phyloP scores from a whole-genome alignment of 2,329 filamentous ascomycete species.

The Pseudopyricularia cyperi region DNA sequence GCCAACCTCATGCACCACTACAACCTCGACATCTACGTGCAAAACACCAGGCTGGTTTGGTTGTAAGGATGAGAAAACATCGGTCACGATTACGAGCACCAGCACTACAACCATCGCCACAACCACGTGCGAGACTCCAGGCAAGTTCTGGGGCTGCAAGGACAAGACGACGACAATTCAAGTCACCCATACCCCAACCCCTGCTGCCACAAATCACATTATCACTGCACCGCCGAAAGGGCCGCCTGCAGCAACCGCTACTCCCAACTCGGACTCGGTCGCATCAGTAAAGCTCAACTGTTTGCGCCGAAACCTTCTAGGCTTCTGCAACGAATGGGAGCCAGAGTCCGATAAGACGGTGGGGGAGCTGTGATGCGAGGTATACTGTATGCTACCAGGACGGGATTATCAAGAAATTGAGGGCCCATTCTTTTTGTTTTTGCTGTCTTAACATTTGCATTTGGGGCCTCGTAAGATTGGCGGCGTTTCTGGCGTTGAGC shows the following conservation, averaged over 20 bases:
- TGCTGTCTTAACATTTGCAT: neutral
- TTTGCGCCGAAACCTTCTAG: conserved; percentile 24
- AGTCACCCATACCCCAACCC: conserved; percentile 5
- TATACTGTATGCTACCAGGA: neutral
- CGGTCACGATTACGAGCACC: conserved; percentile 9
- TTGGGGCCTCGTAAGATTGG: neutral
- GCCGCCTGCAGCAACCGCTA: conserved; percentile 10
- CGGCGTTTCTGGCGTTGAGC: too few relatives aligned
- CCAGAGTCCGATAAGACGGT: conserved; percentile 11
- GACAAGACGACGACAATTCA: conserved; percentile 5
- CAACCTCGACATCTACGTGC: conserved; percentile 42
- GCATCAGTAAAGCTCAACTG: conserved; percentile 17
- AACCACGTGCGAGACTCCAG: conserved; percentile 11
- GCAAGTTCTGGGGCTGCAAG: conserved; percentile 11
- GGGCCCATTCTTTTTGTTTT: neutral
- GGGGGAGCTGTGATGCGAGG: neutral
- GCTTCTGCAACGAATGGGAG: conserved; percentile 25
- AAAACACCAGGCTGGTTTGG: conserved; percentile 55
- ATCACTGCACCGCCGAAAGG: conserved; percentile 18
- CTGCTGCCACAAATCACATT: conserved; percentile 10
- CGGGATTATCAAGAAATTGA: neutral
- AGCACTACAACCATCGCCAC: conserved; percentile 11
- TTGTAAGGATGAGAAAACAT: conserved; percentile 40
- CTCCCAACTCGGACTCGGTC: conserved; percentile 9
- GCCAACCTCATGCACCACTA: conserved; percentile 26